Conservation (phyloP, 2,329 filamentous ascomycete genomes). For the Nemania sp. region DNA sequence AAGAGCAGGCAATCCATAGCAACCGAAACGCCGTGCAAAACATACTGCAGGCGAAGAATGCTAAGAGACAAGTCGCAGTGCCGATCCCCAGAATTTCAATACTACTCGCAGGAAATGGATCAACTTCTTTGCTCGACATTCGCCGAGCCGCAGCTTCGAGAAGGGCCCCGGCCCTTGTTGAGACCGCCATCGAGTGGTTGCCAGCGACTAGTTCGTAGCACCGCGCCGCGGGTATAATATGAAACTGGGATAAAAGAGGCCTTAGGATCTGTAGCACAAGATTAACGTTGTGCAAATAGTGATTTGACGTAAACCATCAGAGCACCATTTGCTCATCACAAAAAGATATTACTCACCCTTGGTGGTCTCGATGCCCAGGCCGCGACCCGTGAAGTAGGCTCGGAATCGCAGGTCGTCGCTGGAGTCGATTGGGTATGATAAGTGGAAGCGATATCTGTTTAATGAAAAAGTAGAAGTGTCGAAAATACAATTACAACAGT, state of each 20-base stretch:
- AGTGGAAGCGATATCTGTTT: too few relatives aligned
- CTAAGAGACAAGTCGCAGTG: constrained; percentile 20
- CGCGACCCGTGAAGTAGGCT: too few relatives aligned
- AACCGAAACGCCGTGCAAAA: constrained; percentile 5
- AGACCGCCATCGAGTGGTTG: background rate
- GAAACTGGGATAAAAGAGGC: background rate
- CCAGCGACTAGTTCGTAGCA: background rate
- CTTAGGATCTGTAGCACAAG: too few relatives aligned
- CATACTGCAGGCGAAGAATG: constrained; percentile 13
- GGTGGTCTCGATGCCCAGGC: too few relatives aligned
- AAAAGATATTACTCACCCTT: too few relatives aligned
- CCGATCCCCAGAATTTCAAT: constrained; percentile 21
- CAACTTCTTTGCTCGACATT: constrained; percentile 3
- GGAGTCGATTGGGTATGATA: too few relatives aligned
- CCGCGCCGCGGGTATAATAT: background rate
- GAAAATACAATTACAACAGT: too few relatives aligned
- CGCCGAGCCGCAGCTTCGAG: constrained; percentile 4
- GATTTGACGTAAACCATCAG: too few relatives aligned
- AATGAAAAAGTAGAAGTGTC: too few relatives aligned
- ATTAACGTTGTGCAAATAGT: too few relatives aligned
- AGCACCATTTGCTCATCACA: too few relatives aligned
- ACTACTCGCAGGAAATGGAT: constrained; percentile 9
- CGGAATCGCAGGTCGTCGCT: too few relatives aligned
- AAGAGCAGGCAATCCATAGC: background rate
- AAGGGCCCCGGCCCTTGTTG: background rate